Evolutionary conservation across 2,329 filamentous ascomycete species (phyloP), one percentile per base, ranked within the genome.

Genomic region (Penicillium olsonii): DNA sequence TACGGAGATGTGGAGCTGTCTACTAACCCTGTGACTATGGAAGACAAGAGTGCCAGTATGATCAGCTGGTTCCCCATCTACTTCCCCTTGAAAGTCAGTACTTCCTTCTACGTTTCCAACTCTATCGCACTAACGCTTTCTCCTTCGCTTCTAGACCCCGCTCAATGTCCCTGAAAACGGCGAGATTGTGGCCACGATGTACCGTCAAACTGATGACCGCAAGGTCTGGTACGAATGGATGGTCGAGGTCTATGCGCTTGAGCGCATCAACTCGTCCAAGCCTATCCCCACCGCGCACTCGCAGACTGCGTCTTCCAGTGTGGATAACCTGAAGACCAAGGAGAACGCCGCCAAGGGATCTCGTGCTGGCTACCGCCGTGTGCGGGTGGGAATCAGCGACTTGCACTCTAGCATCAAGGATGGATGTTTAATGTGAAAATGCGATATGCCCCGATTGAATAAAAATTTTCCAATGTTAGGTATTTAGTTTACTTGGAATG

Each of bases 151-250:
- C 42, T 58, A 95, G 91, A 85, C 84, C 61, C 92, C 94, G 0
- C 78, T 99, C 12, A 88, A 90, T 66, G 84, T 95, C 59, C 92
- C 94, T 0, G 87, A 90, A 49, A 84, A 90, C 57, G 85, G 87
- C 0, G 90, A 96, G 69, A 78, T 97, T 4, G 88, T 95, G 59
- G 84, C 96, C 31, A 94, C 85, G 67, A 96, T 99, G 85, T 96
- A 91, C 88, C 83, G 94, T 42, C 89, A 95, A 72, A 97, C 94
- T 0, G 92, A 99, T 66, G 90, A 96, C 67, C 84, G 87, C 31
- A 95, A 89, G 69, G 94, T 99, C 7, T 99, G 94, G 95, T 99
- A 99, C 69, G 94, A 99, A 70, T 99, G 94, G 94, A 79, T 94
- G 53, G 86, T 96, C 2, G 94, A 97, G 70, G 89, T 88, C 10